Evolutionary conservation across 345 rosid species (phyloP).

Genomic region (Ailanthus altissimus): DNA sequence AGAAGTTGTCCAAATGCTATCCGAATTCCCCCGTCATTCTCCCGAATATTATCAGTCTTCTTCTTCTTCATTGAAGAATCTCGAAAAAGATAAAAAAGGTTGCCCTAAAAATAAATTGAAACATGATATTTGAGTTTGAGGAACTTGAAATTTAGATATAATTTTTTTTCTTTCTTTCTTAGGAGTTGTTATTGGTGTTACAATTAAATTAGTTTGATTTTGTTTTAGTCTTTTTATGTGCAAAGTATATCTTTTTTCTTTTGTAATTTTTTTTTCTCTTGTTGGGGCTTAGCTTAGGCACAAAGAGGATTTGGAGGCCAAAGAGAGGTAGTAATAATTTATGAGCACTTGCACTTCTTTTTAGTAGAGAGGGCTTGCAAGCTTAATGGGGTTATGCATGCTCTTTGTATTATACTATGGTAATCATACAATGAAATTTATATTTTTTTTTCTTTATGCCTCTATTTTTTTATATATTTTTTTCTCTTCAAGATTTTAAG

Average conservation of each 20-base stretch:
- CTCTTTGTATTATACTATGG: conserved; percentile 18
- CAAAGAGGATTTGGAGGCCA: conserved; percentile 22
- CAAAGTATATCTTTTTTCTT: conserved; percentile 23
- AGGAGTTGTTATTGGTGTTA: conserved; percentile 9
- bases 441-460: neutral
- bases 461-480: neutral
- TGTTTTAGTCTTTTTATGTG: conserved; percentile 25
- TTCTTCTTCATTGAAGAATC: conserved; percentile 35
- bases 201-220: conserved; percentile 20
- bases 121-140: conserved; percentile 26
- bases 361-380: conserved; percentile 23
- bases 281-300: conserved; percentile 9
- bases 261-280: neutral
- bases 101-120: conserved; percentile 18
- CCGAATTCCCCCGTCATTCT: conserved; percentile 39
- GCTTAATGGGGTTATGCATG: conserved; percentile 14
- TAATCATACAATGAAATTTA: conserved; percentile 8
- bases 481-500: no score
- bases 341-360: conserved; percentile 28
- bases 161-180: neutral
- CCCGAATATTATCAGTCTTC: conserved; percentile 24
- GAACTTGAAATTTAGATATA: neutral
- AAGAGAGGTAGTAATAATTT: conserved; percentile 29
- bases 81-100: conserved; percentile 21
- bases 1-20: conserved; percentile 72